A percentile compares a stretch with the other conserved stretches of the same genome.
Evolutionary conservation across 768 basidiomycete species (phyloP).

Genomic region (Cystofilobasidium bisporidii): DNA sequence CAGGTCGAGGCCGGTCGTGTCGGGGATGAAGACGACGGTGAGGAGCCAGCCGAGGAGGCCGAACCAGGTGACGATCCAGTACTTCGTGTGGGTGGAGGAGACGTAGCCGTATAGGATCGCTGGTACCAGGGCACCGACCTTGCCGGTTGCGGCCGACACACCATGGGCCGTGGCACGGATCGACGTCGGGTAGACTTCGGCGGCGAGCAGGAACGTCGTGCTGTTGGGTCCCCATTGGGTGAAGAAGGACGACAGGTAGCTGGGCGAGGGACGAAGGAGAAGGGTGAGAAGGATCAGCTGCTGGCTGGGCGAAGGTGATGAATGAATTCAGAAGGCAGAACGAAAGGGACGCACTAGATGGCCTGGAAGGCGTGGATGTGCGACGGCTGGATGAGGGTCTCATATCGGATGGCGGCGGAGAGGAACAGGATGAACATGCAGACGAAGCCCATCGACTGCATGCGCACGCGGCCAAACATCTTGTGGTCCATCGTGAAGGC

Average conservation of each 20-base stretch:
- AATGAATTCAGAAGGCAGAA: neutral
- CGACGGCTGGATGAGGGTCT: conserved; percentile 32
- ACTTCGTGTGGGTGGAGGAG: conserved; percentile 21
- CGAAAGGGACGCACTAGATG: conserved; percentile 25
- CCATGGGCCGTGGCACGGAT: conserved; percentile 44
- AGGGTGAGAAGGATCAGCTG: neutral
- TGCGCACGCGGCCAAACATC: conserved; percentile 39
- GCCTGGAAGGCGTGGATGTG: conserved; percentile 42
- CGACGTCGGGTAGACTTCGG: conserved; percentile 43
- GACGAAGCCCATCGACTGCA: conserved; percentile 41
- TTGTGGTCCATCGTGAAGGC: conserved; percentile 44
- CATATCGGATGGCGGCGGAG: conserved; percentile 37
- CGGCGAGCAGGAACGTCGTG: conserved; percentile 43
- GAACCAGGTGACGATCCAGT: conserved; percentile 43
- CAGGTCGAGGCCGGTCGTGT: conserved; percentile 44
- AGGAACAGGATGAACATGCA: conserved; percentile 39
- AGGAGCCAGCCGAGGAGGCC: conserved; percentile 35
- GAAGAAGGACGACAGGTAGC: conserved; percentile 37
- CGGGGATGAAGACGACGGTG: conserved; percentile 38
- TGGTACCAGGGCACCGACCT: conserved; percentile 42
- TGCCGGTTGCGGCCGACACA: conserved; percentile 41
- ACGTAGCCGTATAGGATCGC: conserved; percentile 40
- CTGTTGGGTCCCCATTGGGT: conserved; percentile 41
- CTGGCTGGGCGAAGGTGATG: neutral
- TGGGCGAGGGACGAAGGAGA: too few species aligned